These are phyloP conservation scores for Sugiyamaella grinbergsii DNA, from an alignment of 1,139 yeast genomes.

Conservation along the genomic window DNA sequence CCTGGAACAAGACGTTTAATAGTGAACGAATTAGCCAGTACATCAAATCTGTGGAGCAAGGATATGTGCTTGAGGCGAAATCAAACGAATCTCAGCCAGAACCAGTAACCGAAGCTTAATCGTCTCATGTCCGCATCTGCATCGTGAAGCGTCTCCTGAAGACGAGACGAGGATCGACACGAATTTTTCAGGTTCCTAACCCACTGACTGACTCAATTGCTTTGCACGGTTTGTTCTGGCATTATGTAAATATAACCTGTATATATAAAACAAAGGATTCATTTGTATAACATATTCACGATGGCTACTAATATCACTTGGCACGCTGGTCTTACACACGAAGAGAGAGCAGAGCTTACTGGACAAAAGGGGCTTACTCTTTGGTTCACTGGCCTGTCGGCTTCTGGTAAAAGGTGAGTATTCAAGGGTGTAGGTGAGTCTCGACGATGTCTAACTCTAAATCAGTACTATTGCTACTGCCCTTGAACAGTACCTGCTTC, in stretches of 20 bases:
- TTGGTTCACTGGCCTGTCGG: slow-evolving; percentile 95
- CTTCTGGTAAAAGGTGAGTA: slow-evolving; percentile 72
- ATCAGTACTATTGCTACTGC: slow-evolving; percentile 87
- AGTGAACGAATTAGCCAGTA: neutral
- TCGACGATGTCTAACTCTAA: neutral
- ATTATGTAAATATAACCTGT: slow-evolving; percentile 10
- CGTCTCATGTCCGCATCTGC: neutral
- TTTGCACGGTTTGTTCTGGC: neutral
- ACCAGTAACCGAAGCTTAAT: neutral
- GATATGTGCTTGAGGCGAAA: too few species aligned
- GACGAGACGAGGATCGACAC: too few species aligned
- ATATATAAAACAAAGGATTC: too few species aligned
- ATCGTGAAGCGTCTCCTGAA: too few species aligned
- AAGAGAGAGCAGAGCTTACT: slow-evolving; percentile 69
- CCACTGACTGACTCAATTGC: slow-evolving; percentile 11
- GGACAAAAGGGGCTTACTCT: slow-evolving; percentile 87
- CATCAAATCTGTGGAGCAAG: slow-evolving; percentile 3
- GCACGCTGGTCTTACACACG: slow-evolving; percentile 87
- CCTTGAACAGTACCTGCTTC: slow-evolving; percentile 75
- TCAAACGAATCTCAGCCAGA: neutral
- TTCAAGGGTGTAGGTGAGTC: neutral
- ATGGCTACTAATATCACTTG: slow-evolving; percentile 97
- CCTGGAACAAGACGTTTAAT: slow-evolving; percentile 2
- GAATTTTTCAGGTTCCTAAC: slow-evolving; percentile 18
- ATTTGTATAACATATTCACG: too few species aligned